Percentiles rank a stretch among this genome's conserved stretches.
These are phyloP conservation scores for Nicotiana attenuata DNA, from an alignment of 257 asterid genomes.

Conservation along the genomic window DNA sequence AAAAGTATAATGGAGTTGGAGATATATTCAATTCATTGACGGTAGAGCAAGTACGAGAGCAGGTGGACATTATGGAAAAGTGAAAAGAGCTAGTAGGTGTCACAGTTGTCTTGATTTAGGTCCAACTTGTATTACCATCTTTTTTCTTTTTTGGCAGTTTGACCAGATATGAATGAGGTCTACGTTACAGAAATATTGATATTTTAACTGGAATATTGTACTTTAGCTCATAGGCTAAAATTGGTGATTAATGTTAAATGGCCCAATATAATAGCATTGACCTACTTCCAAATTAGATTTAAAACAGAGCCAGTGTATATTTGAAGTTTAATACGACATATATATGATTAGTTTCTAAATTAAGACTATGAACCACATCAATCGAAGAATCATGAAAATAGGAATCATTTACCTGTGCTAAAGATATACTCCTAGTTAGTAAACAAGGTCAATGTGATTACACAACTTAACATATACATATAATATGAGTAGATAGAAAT, in stretches of 20 bases:
- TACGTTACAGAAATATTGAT: not conserved
- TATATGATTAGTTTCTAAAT: not conserved
- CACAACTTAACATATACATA: not conserved
- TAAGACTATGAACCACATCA: not conserved
- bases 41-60: constrained; percentile 18
- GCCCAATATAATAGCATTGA: not conserved
- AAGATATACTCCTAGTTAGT: not conserved
- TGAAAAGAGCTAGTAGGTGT: not conserved
- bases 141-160: not conserved
- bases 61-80: not conserved
- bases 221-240: not conserved
- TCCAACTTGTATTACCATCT: not conserved
- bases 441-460: not conserved
- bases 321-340: not conserved
- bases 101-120: not conserved
- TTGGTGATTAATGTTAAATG: not conserved
- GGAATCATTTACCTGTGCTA: no score
- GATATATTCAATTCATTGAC: not conserved
- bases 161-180: not conserved
- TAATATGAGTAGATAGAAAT: not conserved
- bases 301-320: not conserved
- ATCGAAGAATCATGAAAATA: not conserved
- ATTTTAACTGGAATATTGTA: not conserved
- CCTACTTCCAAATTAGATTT: not conserved
- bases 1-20: constrained; percentile 19